Evolutionary conservation across 83 land plant species (phyloP).

Genomic region (Thuja plicata): DNA sequence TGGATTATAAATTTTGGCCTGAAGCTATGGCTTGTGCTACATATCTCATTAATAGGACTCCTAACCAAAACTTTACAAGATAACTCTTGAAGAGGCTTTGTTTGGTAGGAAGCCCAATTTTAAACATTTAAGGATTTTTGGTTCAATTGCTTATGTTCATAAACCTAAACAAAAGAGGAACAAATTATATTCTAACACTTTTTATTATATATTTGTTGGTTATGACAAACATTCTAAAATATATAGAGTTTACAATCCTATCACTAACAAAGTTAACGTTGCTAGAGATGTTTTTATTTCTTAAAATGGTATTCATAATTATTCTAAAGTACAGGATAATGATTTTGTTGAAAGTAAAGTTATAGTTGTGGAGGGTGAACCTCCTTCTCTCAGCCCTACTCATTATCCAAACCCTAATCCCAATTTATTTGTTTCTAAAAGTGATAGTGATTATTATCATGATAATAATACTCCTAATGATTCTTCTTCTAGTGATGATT

Average conservation of each 20-base stretch:
- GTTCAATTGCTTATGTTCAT: not conserved
- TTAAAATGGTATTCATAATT: not conserved
- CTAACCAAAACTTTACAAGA: not conserved
- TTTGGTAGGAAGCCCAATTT: not conserved
- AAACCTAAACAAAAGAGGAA: not conserved
- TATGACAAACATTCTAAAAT: not conserved
- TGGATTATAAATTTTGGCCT: not conserved
- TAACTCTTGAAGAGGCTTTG: not conserved
- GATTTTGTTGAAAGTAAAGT: not conserved
- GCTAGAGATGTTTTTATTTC: not conserved
- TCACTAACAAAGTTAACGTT: not conserved
- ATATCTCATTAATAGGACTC: not conserved
- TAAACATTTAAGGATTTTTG: not conserved
- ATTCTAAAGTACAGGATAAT: not conserved
- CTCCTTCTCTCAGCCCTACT: not conserved
- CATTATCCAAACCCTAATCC: not conserved
- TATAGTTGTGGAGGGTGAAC: not conserved
- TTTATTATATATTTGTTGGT: not conserved
- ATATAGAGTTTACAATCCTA: not conserved
- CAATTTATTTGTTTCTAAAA: not conserved
- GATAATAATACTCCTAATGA: too few relatives aligned
- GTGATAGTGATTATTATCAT: too few relatives aligned
- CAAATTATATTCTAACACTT: not conserved
- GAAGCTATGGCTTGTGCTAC: too few relatives aligned
- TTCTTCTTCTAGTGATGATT: too few relatives aligned